phyloP scores from a whole-genome alignment of 2,329 filamentous ascomycete genomes.

The Pleomassaria siparia region DNA sequence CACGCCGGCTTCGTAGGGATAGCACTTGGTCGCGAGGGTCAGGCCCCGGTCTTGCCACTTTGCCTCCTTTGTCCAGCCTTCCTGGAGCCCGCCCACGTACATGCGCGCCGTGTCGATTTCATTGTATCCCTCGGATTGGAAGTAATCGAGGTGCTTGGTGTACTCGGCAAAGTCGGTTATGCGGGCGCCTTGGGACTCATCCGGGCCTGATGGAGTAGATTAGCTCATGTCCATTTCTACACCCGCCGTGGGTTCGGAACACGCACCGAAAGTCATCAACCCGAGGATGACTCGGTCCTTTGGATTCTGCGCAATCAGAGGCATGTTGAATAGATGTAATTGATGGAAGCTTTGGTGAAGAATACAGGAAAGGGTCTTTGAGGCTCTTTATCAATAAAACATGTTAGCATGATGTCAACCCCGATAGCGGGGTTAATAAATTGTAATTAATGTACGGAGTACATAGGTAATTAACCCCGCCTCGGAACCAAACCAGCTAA shows the following conservation, averaged over 20 bases:
- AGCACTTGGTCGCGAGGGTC: slow-evolving; percentile 76
- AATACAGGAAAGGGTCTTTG: too few species aligned
- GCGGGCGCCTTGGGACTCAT: slow-evolving; percentile 64
- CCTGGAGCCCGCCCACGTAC: slow-evolving; percentile 73
- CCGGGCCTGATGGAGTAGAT: slow-evolving; percentile 47
- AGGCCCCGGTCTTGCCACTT: slow-evolving; percentile 79
- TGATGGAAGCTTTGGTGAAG: too few species aligned
- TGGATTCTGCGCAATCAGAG: slow-evolving; percentile 45
- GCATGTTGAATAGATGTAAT: slow-evolving; percentile 41
- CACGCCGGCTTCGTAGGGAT: slow-evolving; percentile 42
- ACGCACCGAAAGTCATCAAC: slow-evolving; percentile 74
- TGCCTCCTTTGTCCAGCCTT: slow-evolving; percentile 74
- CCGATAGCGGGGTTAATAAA: slow-evolving; percentile 8
- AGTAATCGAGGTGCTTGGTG: slow-evolving; percentile 70
- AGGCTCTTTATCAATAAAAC: too few species aligned
- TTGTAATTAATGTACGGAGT: too few species aligned
- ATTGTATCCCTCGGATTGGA: slow-evolving; percentile 77
- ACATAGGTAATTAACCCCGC: not conserved
- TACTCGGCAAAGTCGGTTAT: slow-evolving; percentile 72
- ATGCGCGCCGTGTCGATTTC: slow-evolving; percentile 82
- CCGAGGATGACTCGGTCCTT: slow-evolving; percentile 77
- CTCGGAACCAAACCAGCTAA: not conserved
- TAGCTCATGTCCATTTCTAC: slow-evolving; percentile 2
- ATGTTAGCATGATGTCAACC: slow-evolving; percentile 3
- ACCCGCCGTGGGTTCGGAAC: not conserved